These are phyloP conservation scores for Neurospora pannonica DNA, from an alignment of 495 filamentous ascomycete species.

Conservation along the genomic window DNA sequence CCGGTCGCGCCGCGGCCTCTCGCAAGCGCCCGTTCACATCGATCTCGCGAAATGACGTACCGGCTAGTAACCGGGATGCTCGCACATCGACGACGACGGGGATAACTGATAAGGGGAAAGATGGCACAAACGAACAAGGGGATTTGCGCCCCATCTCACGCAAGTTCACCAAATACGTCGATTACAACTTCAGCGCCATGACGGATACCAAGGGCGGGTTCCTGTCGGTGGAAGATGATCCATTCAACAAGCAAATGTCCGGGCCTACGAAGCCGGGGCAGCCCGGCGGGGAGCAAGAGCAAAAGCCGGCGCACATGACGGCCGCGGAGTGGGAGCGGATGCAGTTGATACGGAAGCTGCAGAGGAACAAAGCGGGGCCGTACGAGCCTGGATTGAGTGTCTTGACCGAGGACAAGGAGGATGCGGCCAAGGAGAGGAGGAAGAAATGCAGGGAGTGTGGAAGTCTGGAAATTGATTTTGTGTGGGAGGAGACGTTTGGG, in stretches of 20 bases:
- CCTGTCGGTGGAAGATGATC: slow-evolving; percentile 78
- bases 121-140: slow-evolving; percentile 47
- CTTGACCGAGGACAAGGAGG: slow-evolving; percentile 36
- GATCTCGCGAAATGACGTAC: slow-evolving; percentile 50
- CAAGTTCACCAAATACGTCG: slow-evolving; percentile 87
- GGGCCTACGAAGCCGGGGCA: slow-evolving; percentile 21
- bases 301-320: slow-evolving; percentile 83
- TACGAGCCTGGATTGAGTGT: slow-evolving; percentile 80
- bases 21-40: slow-evolving; percentile 48
- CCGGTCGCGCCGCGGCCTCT: slow-evolving; percentile 25
- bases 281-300: slow-evolving; percentile 30
- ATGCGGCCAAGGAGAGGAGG: slow-evolving; percentile 46
- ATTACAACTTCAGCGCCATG: slow-evolving; percentile 97
- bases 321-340: slow-evolving; percentile 85
- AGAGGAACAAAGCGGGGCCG: slow-evolving; percentile 65
- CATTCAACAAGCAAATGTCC: slow-evolving; percentile 70
- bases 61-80: slow-evolving; percentile 61
- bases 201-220: slow-evolving; percentile 96
- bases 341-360: slow-evolving; percentile 57
- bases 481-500: slow-evolving; percentile 75
- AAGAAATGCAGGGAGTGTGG: slow-evolving; percentile 78
- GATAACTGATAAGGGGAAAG: background rate
- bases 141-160: slow-evolving; percentile 26
- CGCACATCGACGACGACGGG: slow-evolving; percentile 10
- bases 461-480: slow-evolving; percentile 81